These are phyloP conservation scores for Vigna mungo DNA, from an alignment of 306 rosid species.

Conservation along the genomic window DNA sequence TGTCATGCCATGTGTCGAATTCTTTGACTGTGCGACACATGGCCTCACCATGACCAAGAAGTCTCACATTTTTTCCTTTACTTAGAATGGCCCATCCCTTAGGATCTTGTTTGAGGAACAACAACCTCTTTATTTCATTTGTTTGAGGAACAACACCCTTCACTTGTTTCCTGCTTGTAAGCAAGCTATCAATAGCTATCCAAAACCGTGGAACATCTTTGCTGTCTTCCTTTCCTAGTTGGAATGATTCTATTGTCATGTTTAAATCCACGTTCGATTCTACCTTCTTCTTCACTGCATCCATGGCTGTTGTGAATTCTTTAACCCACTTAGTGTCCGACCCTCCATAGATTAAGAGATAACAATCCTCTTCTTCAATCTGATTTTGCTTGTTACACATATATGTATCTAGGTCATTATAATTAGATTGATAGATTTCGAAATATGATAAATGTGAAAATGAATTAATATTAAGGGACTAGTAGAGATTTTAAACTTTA, in stretches of 20 bases:
- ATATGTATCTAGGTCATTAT: not conserved
- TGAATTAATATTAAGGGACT: no score
- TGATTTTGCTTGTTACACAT: not conserved
- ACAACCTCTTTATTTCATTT: slow-evolving; percentile 30
- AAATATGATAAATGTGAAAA: no score
- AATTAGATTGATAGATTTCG: no score
- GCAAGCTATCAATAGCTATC: slow-evolving; percentile 37
- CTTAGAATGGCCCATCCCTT: slow-evolving; percentile 47
- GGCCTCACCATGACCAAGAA: slow-evolving; percentile 38
- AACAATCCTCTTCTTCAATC: slow-evolving; percentile 37
- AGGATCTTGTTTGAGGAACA: slow-evolving; percentile 37
- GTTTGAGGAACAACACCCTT: not conserved
- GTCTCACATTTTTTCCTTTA: slow-evolving; percentile 45
- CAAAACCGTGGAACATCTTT: slow-evolving; percentile 24
- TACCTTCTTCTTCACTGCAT: not conserved
- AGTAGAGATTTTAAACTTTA: no score
- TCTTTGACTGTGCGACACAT: not conserved
- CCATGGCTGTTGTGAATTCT: not conserved
- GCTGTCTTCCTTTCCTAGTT: slow-evolving; percentile 23
- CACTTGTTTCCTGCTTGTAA: slow-evolving; percentile 15
- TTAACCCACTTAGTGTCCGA: not conserved
- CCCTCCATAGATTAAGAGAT: slow-evolving; percentile 47
- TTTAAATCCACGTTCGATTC: not conserved
- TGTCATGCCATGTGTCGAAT: not conserved
- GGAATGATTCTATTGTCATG: slow-evolving; percentile 29